Evolutionary conservation across 129 eudicot genomes (phyloP).

Genomic region (Deinandra increscens): DNA sequence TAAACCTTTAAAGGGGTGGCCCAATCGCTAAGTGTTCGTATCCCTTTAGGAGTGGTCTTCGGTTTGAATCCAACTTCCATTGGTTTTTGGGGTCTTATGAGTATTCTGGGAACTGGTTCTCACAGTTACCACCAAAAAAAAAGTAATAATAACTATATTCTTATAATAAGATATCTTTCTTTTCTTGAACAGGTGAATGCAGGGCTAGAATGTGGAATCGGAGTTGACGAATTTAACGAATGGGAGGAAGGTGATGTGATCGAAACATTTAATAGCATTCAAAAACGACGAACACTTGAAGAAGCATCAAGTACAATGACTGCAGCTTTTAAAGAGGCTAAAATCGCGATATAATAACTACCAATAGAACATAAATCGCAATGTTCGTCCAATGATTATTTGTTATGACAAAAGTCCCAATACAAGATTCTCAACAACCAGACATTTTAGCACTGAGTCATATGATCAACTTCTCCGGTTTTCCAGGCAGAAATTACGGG

Average conservation of each 20-base stretch:
- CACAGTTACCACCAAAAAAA: too few species aligned
- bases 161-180: background rate
- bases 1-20: too few species aligned
- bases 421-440: conserved; percentile 23
- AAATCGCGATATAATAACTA: conserved; percentile 42
- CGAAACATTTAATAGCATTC: conserved; percentile 65
- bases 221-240: conserved; percentile 60
- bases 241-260: conserved; percentile 75
- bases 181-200: conserved; percentile 64
- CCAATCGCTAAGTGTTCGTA: too few species aligned
- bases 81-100: too few species aligned
- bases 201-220: conserved; percentile 94
- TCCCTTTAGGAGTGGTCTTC: too few species aligned
- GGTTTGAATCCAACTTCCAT: too few species aligned
- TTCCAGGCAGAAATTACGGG: conserved; percentile 9
- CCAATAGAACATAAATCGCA: background rate
- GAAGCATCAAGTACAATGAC: conserved; percentile 90
- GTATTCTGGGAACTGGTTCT: too few species aligned
- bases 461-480: conserved; percentile 11
- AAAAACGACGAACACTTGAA: conserved; percentile 79
- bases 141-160: background rate
- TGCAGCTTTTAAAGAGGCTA: conserved; percentile 65
- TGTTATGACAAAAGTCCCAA: conserved; percentile 7
- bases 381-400: conserved; percentile 19
- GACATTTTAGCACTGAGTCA: conserved; percentile 26